Evolutionary conservation across 345 rosid species (phyloP).

Genomic region (Combretum micranthum): DNA sequence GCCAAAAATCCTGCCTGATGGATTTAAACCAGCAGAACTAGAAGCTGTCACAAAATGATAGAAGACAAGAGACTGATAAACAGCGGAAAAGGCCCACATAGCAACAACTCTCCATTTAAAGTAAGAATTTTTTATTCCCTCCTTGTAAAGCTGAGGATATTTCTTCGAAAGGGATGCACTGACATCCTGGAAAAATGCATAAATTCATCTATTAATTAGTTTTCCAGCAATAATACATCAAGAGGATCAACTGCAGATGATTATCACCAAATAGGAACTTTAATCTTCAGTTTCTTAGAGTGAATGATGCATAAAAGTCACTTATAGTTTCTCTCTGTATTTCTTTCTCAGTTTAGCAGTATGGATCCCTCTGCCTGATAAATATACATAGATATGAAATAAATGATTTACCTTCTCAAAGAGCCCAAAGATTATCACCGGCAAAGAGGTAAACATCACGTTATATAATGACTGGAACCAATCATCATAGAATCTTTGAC

Average conservation of each 20-base stretch:
- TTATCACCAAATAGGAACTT: no score
- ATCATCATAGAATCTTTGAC: slow-evolving; percentile 98
- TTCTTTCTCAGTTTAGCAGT: no score
- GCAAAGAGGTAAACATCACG: slow-evolving; percentile 88
- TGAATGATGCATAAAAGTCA: no score
- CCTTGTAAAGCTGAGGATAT: slow-evolving; percentile 92
- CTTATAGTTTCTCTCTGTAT: no score
- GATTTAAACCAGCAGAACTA: slow-evolving; percentile 48
- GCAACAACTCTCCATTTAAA: slow-evolving; percentile 92
- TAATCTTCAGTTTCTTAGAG: no score
- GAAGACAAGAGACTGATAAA: slow-evolving; percentile 84
- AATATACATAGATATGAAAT: not conserved
- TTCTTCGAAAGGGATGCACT: slow-evolving; percentile 91
- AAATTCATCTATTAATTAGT: not conserved
- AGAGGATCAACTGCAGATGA: not conserved
- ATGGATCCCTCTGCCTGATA: no score
- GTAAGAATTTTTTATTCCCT: slow-evolving; percentile 76
- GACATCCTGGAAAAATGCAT: slow-evolving; percentile 55
- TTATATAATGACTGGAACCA: slow-evolving; percentile 98
- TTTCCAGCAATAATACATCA: not conserved
- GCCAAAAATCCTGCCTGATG: slow-evolving; percentile 82
- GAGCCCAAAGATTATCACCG: slow-evolving; percentile 89
- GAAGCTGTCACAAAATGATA: slow-evolving; percentile 60
- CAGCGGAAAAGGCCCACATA: slow-evolving; percentile 79
- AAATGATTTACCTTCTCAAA: slow-evolving; percentile 74